Evolutionary conservation across 176 grass and related monocot genomes (phyloP), one percentile per base, ranked within the genome.

Genomic region (Bonia amplexicaulis): DNA sequence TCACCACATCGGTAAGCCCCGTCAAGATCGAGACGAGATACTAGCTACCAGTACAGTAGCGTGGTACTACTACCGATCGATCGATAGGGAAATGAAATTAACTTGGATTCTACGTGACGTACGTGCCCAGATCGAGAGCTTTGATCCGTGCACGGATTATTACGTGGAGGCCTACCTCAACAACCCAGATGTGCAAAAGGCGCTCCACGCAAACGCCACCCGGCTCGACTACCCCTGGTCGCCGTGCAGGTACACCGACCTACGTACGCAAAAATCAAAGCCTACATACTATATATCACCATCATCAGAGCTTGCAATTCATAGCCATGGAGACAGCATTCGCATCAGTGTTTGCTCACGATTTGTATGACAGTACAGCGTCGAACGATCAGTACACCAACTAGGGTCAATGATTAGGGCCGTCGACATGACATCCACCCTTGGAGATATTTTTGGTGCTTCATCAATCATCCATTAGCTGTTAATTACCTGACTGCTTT

Each of bases 141-240:
- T 95, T 5, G 95, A 97, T 83, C 95, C 95, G 3, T 97, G 92
- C 84, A 91, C 86, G 60, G 87, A 90, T 70, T 15, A 81, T 64
- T 97, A 97, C 70, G 95, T 97, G 66, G 67, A 88, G 12, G 91
- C 91, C 37, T 97, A 97, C 77, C 82, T 97, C 66, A 98, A 98
- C 81, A 19, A 77, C 80, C 89, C 87, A 2, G 82, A 73, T 35
- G 95, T 98, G 27, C 95, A 98, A 33, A 79, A 60, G 83, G 95
- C 93, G 25, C 74, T 98, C 29, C 95, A 98, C 87, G 95, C 95
- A 0, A 98, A 98, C 81, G 82, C 91, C 60, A 95, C 93, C 12
- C 89, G 82, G 25, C 91, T 98, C 67, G 78, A 76, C 15, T 72
- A 98, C 69, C 40, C 74, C 5, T 98, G 95, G 95, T 93, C 93